Percentiles rank a stretch among this genome's conserved stretches.
phyloP scores from a whole-genome alignment of 1,284 basidiomycete species.

The Bjerkandera adusta region DNA sequence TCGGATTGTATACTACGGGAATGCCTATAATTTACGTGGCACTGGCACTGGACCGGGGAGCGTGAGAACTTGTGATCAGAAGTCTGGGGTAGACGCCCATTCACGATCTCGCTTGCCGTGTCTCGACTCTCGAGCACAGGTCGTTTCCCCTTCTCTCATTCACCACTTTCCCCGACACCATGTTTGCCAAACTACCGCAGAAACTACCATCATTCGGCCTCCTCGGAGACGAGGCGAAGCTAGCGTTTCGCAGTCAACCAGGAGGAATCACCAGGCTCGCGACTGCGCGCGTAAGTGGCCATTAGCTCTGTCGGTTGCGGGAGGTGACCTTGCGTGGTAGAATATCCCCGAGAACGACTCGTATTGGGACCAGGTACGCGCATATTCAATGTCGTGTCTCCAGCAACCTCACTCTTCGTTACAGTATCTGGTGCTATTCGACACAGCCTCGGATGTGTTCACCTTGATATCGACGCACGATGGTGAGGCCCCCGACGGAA shows the following conservation, averaged over 20 bases:
- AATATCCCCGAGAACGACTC: constrained; percentile 70
- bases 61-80: too few species aligned
- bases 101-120: too few species aligned
- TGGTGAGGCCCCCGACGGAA: constrained; percentile 49
- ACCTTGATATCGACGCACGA: constrained; percentile 85
- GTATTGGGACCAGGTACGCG: constrained; percentile 82
- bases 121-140: not conserved
- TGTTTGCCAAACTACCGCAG: constrained; percentile 60
- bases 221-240: constrained; percentile 84
- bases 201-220: constrained; percentile 76
- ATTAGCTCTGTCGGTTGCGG: constrained; percentile 8
- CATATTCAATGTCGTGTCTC: constrained; percentile 2
- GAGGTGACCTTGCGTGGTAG: constrained; percentile 35
- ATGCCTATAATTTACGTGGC: too few species aligned
- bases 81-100: too few species aligned
- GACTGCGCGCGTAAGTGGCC: constrained; percentile 59
- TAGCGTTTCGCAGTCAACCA: constrained; percentile 81
- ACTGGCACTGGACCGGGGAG: too few species aligned
- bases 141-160: not conserved
- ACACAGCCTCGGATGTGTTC: constrained; percentile 85
- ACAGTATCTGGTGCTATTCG: constrained; percentile 83
- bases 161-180: constrained; percentile 10
- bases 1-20: too few species aligned
- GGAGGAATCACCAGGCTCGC: constrained; percentile 77
- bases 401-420: constrained; percentile 16